These are phyloP conservation scores for Fraxinus albicans DNA, from an alignment of 305 asterid species.

Conservation along the genomic window DNA sequence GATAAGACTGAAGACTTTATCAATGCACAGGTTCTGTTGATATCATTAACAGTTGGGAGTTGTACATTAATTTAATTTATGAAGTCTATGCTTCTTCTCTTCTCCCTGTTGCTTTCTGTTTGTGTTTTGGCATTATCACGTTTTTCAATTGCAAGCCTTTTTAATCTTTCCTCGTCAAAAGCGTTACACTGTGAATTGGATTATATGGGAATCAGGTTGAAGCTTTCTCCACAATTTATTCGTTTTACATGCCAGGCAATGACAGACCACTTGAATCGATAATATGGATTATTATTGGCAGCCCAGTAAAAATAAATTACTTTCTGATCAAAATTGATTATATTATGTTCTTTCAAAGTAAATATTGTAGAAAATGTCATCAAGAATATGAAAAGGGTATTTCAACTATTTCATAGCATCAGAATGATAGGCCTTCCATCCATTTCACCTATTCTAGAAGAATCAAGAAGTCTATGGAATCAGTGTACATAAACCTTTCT, in stretches of 20 bases:
- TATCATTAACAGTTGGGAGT: constrained; percentile 25
- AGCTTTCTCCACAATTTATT: neutral
- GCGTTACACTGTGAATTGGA: neutral
- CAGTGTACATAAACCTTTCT: neutral
- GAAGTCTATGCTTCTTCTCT: neutral
- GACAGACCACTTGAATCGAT: neutral
- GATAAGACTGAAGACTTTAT: constrained; percentile 91
- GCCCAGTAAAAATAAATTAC: neutral
- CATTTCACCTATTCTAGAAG: neutral
- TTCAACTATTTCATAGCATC: neutral
- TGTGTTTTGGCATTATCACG: neutral
- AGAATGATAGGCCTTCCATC: neutral
- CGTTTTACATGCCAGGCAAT: neutral
- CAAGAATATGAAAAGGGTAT: neutral
- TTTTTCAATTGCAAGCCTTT: neutral
- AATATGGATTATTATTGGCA: neutral
- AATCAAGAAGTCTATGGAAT: neutral
- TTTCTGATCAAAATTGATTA: neutral
- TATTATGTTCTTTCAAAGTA: neutral
- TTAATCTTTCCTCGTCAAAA: neutral
- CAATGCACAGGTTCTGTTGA: constrained; percentile 69
- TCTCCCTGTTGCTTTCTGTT: neutral
- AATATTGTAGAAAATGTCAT: neutral
- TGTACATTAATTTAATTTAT: neutral
- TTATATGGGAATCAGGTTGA: neutral